Evolutionary conservation across 2,329 filamentous ascomycete genomes (phyloP).

Genomic region (Nigrospora oryzae): DNA sequence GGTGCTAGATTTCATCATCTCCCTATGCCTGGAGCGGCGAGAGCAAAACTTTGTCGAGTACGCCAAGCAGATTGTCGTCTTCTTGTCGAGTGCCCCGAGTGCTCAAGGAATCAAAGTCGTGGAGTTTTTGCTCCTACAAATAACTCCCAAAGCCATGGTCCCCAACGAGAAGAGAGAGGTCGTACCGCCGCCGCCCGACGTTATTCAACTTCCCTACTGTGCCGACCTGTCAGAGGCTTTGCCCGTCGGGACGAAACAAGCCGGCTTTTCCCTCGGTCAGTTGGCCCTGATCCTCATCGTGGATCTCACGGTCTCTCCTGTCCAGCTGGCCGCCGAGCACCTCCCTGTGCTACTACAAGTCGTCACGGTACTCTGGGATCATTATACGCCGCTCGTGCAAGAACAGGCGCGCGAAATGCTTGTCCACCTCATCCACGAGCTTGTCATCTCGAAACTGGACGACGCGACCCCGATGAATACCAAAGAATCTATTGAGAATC

Average conservation of each 20-base stretch:
- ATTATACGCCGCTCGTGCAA: conserved; percentile 89
- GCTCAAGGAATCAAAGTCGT: conserved; percentile 80
- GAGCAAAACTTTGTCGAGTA: conserved; percentile 98
- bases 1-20: conserved; percentile 93
- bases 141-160: conserved; percentile 95
- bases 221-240: conserved; percentile 74
- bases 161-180: conserved; percentile 73
- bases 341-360: conserved; percentile 84
- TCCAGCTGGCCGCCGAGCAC: conserved; percentile 69
- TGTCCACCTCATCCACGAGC: conserved; percentile 91
- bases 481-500: conserved; percentile 72
- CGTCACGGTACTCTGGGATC: conserved; percentile 91
- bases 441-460: conserved; percentile 75
- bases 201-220: conserved; percentile 73
- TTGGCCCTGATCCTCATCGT: conserved; percentile 88
- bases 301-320: conserved; percentile 89
- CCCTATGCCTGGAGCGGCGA: conserved; percentile 80
- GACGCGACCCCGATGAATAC: conserved; percentile 52
- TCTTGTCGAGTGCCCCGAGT: conserved; percentile 72
- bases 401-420: conserved; percentile 97
- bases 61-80: conserved; percentile 96
- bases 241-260: conserved; percentile 83
- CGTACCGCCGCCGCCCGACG: conserved; percentile 63
- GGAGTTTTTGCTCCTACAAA: conserved; percentile 85
- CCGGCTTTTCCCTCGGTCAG: conserved; percentile 86